Evolutionary conservation across 2,329 filamentous ascomycete species (phyloP).

Genomic region (Paraphaeosphaeria minitans): DNA sequence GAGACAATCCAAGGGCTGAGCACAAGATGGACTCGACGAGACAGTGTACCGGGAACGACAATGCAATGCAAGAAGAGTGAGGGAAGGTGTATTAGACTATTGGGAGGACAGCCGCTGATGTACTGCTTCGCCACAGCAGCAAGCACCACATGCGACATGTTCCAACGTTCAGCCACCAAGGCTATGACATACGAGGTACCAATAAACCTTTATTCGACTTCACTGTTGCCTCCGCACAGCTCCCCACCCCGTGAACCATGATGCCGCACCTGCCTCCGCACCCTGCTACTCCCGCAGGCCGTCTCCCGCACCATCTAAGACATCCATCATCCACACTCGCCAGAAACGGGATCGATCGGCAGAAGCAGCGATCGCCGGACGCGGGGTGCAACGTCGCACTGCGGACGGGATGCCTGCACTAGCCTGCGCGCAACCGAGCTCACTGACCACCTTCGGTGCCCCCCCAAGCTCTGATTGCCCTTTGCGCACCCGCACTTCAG

Average conservation of each 20-base stretch:
- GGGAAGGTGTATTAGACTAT: neutral
- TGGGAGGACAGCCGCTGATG: constrained; percentile 8
- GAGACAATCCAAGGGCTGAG: constrained; percentile 15
- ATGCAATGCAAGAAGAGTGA: constrained; percentile 9
- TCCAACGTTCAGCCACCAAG: neutral
- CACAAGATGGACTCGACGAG: constrained; percentile 9
- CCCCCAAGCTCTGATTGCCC: neutral
- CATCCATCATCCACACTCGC: constrained; percentile 13
- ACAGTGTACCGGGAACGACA: neutral
- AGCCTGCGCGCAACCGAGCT: constrained; percentile 10
- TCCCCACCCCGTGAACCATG: neutral
- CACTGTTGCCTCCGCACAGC: constrained; percentile 1
- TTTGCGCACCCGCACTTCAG: constrained; percentile 4
- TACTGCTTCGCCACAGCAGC: constrained; percentile 6
- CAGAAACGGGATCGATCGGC: constrained; percentile 13
- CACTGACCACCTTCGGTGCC: constrained; percentile 4
- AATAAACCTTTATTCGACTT: constrained; percentile 5
- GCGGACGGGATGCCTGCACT: constrained; percentile 3
- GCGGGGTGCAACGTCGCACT: constrained; percentile 18
- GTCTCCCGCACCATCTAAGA: constrained; percentile 13
- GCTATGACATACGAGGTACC: constrained; percentile 7
- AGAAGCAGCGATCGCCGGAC: constrained; percentile 11
- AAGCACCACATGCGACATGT: constrained; percentile 8
- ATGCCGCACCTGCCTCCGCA: neutral
- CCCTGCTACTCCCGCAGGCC: neutral